Conservation (phyloP, 805 yeast genomes). For the Priceomyces carsonii region DNA sequence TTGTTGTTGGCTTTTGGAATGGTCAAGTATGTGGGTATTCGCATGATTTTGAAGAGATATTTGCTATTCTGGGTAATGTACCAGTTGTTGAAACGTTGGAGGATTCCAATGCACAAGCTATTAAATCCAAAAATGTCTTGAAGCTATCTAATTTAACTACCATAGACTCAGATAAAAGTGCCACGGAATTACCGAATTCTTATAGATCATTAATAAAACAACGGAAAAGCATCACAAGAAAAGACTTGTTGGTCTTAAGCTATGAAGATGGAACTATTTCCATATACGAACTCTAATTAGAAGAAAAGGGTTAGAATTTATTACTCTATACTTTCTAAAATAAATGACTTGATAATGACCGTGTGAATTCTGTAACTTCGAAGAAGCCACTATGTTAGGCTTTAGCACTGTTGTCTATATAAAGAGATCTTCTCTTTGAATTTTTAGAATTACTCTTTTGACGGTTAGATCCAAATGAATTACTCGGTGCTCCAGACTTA, state of each 20-base stretch:
- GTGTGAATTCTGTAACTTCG: neutral
- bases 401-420: conserved; percentile 20
- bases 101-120: conserved; percentile 7
- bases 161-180: neutral
- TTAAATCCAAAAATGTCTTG: conserved; percentile 3
- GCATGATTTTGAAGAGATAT: conserved; percentile 7
- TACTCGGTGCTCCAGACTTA: neutral
- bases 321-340: neutral
- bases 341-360: conserved; percentile 1
- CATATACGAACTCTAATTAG: neutral
- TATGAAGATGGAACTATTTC: conserved; percentile 55
- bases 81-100: conserved; percentile 11
- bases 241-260: conserved; percentile 45
- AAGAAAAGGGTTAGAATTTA: neutral
- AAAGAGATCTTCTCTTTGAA: conserved; percentile 32
- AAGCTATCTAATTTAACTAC: conserved; percentile 9
- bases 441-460: conserved; percentile 3
- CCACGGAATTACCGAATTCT: conserved; percentile 1
- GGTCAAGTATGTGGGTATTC: conserved; percentile 35
- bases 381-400: neutral
- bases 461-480: neutral
- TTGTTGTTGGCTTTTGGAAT: conserved; percentile 52
- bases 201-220: conserved; percentile 13
- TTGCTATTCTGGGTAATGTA: conserved; percentile 12
- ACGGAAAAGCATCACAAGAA: conserved; percentile 13